Evolutionary conservation across 2,329 filamentous ascomycete species (phyloP), one percentile per base, ranked within the genome.

Genomic region (Rutstroemia sp.): DNA sequence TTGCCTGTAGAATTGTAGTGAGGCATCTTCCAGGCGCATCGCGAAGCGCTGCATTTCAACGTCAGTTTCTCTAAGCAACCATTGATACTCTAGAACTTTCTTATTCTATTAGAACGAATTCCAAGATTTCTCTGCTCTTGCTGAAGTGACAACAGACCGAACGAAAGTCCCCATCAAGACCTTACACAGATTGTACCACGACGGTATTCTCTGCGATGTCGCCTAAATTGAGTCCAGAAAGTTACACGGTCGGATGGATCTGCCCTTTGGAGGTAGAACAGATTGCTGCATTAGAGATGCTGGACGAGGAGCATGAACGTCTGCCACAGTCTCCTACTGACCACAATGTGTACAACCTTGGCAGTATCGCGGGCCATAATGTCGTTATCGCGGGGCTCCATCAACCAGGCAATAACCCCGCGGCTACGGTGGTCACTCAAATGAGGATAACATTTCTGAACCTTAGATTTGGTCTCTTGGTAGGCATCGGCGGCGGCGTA

Each of bases 401-500:
- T 8, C 58, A 62, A 27, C 66, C 70, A 19, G 73, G 72, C 14
- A 73, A 57, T 8, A 68, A 57, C 51, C 51, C 68, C 3, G 69
- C 72, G 1, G 69, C 71, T 10, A 59, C 61, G 2, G 67, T 70
- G 1, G 69, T 67, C 2, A 65, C 61, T 19, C 59, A 66, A 12
- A 69, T 73, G 64, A 52, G 57, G 6, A 46, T 56, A 10, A 65
- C 66, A 6, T 74, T 74, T 55, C 62, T 63, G 6, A 60, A 59
- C 38, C 71, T 74, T 49, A 66, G 61, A 21, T 66, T 75, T 39
- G 69, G 68, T 2, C 64, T 77, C 3, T 68, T 77, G 65, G 73
- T 77, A 0, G 74, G 74, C 19, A 73, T 77, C 41, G 73, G 71
- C 5, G 61, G 66, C 19, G 66, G 65, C 27, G 50, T 65, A 25